These are phyloP conservation scores for Noccaea bulbosa DNA, from an alignment of 345 rosid species.

Conservation along the genomic window DNA sequence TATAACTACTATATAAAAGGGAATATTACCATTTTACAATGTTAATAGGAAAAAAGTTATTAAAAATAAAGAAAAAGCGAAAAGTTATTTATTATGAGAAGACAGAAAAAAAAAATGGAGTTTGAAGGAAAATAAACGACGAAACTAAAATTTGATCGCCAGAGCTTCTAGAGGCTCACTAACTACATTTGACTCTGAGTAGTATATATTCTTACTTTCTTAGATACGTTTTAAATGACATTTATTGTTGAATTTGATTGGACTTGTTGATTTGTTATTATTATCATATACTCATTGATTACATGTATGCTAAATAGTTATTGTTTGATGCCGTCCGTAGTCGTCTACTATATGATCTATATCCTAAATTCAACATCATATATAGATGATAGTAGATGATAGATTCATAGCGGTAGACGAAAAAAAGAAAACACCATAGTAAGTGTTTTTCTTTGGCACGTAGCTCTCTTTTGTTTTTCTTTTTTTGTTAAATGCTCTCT, in stretches of 20 bases:
- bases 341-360: slow-evolving; percentile 7
- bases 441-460: slow-evolving; percentile 18
- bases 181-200: not conserved
- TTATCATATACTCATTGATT: not conserved
- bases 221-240: slow-evolving; percentile 11
- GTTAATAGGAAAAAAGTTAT: too few species aligned
- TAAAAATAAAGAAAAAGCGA: too few species aligned
- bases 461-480: slow-evolving; percentile 6
- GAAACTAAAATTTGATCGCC: not conserved
- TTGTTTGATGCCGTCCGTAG: slow-evolving; percentile 21
- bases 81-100: too few species aligned
- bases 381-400: not conserved
- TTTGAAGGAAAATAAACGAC: not conserved
- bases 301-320: not conserved
- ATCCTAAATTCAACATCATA: not conserved
- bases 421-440: not conserved
- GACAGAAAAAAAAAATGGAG: too few species aligned
- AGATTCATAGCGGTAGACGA: slow-evolving; percentile 3
- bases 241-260: slow-evolving; percentile 7
- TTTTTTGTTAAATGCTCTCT: not conserved
- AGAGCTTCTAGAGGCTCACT: not conserved
- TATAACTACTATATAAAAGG: too few species aligned
- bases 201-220: not conserved
- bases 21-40: too few species aligned
- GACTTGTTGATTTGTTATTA: not conserved